Percentiles rank a stretch among this genome's conserved stretches.
These are phyloP conservation scores for Tetragonia tetragonoides DNA, from an alignment of 148 eudicot genomes.

Conservation along the genomic window DNA sequence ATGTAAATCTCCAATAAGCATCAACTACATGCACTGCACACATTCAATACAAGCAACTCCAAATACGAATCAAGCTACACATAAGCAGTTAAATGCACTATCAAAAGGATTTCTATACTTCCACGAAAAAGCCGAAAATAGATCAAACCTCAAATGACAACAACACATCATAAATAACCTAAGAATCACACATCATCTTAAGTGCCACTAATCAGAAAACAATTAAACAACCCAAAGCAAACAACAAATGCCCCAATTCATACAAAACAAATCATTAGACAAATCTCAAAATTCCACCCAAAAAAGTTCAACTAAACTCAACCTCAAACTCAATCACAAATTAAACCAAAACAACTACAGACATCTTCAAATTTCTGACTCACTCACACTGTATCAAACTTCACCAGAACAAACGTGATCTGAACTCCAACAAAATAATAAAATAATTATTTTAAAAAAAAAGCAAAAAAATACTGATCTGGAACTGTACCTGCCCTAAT, in stretches of 20 bases:
- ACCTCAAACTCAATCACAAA: not conserved
- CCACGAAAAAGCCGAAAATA: not conserved
- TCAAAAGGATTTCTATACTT: not conserved
- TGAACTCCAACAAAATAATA: not conserved
- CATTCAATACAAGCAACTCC: not conserved
- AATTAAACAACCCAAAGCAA: not conserved
- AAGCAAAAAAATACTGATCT: not conserved
- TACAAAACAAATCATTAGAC: too few species aligned
- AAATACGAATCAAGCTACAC: not conserved
- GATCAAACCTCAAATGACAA: not conserved
- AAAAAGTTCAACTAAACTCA: not conserved
- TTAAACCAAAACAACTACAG: not conserved
- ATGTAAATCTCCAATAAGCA: not conserved
- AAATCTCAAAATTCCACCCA: not conserved
- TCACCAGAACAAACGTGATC: not conserved
- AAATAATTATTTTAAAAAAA: not conserved
- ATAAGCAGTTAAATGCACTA: not conserved
- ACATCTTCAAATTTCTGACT: not conserved
- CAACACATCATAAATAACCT: not conserved
- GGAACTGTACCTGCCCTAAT: conserved; percentile 26
- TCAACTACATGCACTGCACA: not conserved
- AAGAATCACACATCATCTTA: not conserved
- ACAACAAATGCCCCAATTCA: not conserved
- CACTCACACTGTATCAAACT: not conserved
- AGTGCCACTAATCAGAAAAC: not conserved